Evolutionary conservation across 2,329 filamentous ascomycete genomes (phyloP).

Genomic region (Trichoderma sp.): DNA sequence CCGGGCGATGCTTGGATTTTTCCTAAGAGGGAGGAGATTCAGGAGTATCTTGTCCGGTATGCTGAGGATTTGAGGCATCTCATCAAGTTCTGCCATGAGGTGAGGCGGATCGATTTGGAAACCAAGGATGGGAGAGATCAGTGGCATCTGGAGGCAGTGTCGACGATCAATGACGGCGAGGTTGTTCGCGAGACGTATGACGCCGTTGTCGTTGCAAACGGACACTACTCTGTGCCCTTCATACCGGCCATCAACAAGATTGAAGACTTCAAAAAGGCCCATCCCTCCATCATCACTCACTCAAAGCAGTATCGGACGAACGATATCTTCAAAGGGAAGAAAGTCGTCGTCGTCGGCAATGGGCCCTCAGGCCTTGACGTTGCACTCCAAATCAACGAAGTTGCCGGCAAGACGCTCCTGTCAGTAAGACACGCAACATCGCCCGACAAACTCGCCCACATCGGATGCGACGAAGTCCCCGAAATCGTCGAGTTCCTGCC

Average conservation of each 20-base stretch:
- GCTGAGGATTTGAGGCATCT: slow-evolving; percentile 65
- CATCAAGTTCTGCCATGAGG: slow-evolving; percentile 70
- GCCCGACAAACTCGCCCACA: slow-evolving; percentile 46
- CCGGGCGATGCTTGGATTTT: slow-evolving; percentile 67
- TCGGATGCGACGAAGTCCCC: slow-evolving; percentile 52
- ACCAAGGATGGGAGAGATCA: slow-evolving; percentile 38
- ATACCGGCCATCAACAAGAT: slow-evolving; percentile 66
- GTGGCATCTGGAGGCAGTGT: slow-evolving; percentile 63
- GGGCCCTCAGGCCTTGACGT: slow-evolving; percentile 85
- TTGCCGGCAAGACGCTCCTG: slow-evolving; percentile 65
- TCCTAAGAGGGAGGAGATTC: slow-evolving; percentile 69
- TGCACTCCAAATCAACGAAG: slow-evolving; percentile 68
- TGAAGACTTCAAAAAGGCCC: slow-evolving; percentile 55
- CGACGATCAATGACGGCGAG: slow-evolving; percentile 46
- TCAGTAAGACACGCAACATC: slow-evolving; percentile 58
- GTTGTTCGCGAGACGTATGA: slow-evolving; percentile 59
- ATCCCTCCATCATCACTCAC: slow-evolving; percentile 66
- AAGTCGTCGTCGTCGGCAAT: slow-evolving; percentile 82
- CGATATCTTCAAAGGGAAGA: slow-evolving; percentile 64
- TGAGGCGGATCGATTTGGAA: slow-evolving; percentile 56
- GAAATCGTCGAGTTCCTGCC: slow-evolving; percentile 60
- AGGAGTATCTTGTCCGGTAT: slow-evolving; percentile 73
- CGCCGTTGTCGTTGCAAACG: slow-evolving; percentile 73
- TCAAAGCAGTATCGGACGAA: slow-evolving; percentile 78
- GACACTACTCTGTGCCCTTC: slow-evolving; percentile 71